These are phyloP conservation scores for Calonectria pteridis DNA, from an alignment of 2,329 filamentous ascomycete species.

Conservation along the genomic window DNA sequence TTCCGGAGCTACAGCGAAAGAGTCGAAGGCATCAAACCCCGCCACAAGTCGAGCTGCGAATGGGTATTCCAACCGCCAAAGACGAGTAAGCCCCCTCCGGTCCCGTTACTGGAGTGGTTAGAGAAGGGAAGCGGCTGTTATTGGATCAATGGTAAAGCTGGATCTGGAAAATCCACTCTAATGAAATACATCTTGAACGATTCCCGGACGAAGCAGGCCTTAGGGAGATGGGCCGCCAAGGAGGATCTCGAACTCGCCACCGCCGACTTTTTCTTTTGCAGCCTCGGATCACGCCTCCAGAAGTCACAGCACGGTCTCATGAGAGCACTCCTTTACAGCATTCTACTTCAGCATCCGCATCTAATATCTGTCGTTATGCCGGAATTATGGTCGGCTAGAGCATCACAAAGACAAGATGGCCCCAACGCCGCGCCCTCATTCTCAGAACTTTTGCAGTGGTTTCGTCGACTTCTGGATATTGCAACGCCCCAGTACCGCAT, in stretches of 20 bases:
- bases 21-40: background rate
- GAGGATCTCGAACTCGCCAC: background rate
- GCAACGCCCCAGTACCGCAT: background rate
- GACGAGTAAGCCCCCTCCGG: background rate
- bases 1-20: background rate
- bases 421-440: background rate
- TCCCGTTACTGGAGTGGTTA: background rate
- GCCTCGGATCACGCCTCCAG: background rate
- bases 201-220: background rate
- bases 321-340: background rate
- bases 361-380: background rate
- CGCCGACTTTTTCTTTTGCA: conserved; percentile 2
- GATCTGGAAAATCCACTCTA: background rate
- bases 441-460: background rate
- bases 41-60: background rate
- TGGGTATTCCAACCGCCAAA: background rate
- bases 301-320: background rate
- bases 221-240: background rate
- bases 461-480: background rate
- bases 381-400: background rate
- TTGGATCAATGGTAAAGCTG: background rate
- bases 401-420: background rate
- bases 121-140: background rate
- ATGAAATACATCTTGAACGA: background rate
- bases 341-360: background rate